Evolutionary conservation across 495 filamentous ascomycete species (phyloP), one percentile per base, ranked within the genome.

Genomic region (Parmelia sp.): DNA sequence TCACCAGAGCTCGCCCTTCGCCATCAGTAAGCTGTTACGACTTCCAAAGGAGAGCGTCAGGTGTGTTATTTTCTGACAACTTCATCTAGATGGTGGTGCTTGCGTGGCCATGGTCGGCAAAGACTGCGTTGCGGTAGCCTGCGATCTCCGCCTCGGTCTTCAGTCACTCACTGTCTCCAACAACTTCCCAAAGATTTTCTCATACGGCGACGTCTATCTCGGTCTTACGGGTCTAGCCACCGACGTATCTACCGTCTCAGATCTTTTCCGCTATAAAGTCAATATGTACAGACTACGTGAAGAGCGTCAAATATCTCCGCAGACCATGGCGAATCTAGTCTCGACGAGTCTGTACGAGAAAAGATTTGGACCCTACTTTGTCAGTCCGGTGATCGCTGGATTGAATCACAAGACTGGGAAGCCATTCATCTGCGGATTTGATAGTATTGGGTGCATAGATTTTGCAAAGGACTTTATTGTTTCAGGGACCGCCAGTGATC

Each of bases 141-240:
- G 94, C 81, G 94, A 98, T 78, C 92, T 98, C 67, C 92, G 94
- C 62, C 90, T 98, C 63, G 94, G 94, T 67, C 88, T 97, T 75
- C 95, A 98, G 82, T 82, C 95, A 71, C 84, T 98, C 74, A 98
- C 94, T 45, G 87, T 98, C 62, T 96, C 91, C 73, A 97, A 97
- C 86, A 96, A 97, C 87, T 97, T 96, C 84, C 94, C 94, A 79
- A 98, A 98, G 80, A 91, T 98, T 84, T 97, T 97, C 87, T 84
- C 88, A 75, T 97, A 96, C 83, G 92, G 90, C 73, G 89, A 92
- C 74, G 91, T 92, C 68, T 96, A 96, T 77, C 88, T 98, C n/a
- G 94, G 94, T 53, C 84, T 98, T 51, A 97, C 95, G 6, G 94
- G 94, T 36, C 88, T 98, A 29, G 94, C 95, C 31, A 97, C 94